Conservation (phyloP, 345 rosid species). For the Populus simonii region DNA sequence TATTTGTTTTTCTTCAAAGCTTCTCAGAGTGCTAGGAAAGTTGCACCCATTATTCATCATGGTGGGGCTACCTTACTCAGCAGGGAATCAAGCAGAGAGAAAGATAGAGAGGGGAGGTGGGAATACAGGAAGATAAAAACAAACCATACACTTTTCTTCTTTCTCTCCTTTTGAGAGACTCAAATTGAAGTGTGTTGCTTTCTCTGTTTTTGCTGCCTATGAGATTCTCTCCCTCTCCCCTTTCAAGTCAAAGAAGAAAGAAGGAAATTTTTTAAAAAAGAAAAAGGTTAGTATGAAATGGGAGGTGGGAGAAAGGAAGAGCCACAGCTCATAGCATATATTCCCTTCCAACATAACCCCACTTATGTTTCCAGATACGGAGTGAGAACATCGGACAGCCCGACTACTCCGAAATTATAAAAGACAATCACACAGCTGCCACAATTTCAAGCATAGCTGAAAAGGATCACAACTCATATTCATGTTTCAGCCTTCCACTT, state of each 20-base stretch:
- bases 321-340: conserved; percentile 71
- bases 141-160: conserved; percentile 63
- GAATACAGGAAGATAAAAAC: conserved; percentile 54
- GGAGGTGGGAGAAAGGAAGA: conserved; percentile 42
- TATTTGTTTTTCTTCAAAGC: conserved; percentile 13
- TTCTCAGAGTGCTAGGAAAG: conserved; percentile 37
- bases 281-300: conserved; percentile 34
- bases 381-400: conserved; percentile 53
- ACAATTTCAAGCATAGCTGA: conserved; percentile 22
- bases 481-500: conserved; percentile 17
- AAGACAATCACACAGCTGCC: conserved; percentile 32
- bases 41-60: conserved; percentile 41
- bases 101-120: conserved; percentile 17
- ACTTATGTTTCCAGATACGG: conserved; percentile 76
- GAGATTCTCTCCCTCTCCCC: conserved; percentile 42
- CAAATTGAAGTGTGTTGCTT: conserved; percentile 35
- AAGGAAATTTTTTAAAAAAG: conserved; percentile 5
- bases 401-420: conserved; percentile 43
- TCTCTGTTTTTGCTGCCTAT: conserved; percentile 56
- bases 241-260: conserved; percentile 56
- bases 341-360: conserved; percentile 72
- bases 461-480: conserved; percentile 22
- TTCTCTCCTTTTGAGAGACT: conserved; percentile 51
- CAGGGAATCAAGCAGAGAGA: conserved; percentile 45
- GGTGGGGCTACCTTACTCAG: conserved; percentile 56